A percentile compares a stretch with the other conserved stretches of the same genome.
Conservation (phyloP, 1,139 yeast species). For the Suhomyces ambrosiae region DNA sequence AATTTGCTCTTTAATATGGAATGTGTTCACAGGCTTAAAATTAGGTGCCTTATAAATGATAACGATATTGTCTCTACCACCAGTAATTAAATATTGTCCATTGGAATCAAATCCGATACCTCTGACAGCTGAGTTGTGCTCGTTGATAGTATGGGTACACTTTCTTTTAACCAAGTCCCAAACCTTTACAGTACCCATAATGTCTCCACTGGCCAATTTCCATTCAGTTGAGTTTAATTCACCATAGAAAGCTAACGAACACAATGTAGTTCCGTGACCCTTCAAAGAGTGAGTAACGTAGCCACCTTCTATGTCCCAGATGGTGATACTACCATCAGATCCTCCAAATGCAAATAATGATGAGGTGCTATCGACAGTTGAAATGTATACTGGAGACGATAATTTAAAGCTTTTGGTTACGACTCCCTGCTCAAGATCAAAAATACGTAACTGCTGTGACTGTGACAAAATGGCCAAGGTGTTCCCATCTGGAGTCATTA, state of each 20-base stretch:
- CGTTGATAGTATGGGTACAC: conserved; percentile 62
- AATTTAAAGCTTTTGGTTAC: conserved; percentile 58
- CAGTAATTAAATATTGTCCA: conserved; percentile 66
- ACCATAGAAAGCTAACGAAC: conserved; percentile 75
- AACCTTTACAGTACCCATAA: conserved; percentile 80
- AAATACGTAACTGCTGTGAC: conserved; percentile 78
- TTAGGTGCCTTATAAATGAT: conserved; percentile 59
- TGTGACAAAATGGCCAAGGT: conserved; percentile 76
- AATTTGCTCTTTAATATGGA: conserved; percentile 76
- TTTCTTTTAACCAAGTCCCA: conserved; percentile 91
- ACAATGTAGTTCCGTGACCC: conserved; percentile 94
- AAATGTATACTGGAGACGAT: conserved; percentile 79
- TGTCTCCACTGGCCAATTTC: conserved; percentile 85
- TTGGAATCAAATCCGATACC: conserved; percentile 67
- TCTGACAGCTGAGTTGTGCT: conserved; percentile 85
- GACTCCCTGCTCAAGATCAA: conserved; percentile 47
- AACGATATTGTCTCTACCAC: conserved; percentile 86
- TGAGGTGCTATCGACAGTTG: conserved; percentile 77
- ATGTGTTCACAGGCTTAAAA: conserved; percentile 61
- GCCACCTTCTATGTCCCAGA: conserved; percentile 91
- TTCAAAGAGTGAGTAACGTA: conserved; percentile 85
- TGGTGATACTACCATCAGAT: conserved; percentile 88
- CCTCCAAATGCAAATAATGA: conserved; percentile 92
- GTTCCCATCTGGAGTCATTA: conserved; percentile 74
- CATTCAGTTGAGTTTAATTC: conserved; percentile 70